These are phyloP conservation scores for Rosa rugosa DNA, from an alignment of 306 rosid species.

Conservation along the genomic window DNA sequence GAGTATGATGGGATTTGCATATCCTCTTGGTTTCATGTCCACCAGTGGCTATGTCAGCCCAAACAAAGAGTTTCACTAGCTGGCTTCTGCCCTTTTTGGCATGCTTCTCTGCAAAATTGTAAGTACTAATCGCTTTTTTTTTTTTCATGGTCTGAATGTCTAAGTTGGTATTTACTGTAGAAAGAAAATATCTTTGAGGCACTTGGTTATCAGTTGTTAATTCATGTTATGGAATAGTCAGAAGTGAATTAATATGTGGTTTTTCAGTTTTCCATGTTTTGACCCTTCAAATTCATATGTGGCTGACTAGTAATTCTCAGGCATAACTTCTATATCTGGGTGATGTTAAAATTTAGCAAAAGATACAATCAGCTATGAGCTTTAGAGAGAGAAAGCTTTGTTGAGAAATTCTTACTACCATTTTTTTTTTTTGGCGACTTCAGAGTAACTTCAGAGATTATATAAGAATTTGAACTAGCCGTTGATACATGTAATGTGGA, in stretches of 20 bases:
- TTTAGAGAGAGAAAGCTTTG: no score
- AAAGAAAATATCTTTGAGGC: not conserved
- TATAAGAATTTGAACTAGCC: not conserved
- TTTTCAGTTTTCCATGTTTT: not conserved
- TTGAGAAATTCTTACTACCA: no score
- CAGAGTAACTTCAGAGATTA: no score
- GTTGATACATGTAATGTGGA: not conserved
- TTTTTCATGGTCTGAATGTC: no score
- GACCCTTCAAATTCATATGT: not conserved
- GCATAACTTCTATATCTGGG: not conserved
- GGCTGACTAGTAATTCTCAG: not conserved
- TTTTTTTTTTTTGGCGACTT: no score
- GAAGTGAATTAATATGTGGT: not conserved
- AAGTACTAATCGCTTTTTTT: slow-evolving; percentile 35
- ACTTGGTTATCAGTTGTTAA: not conserved
- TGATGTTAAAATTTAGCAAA: not conserved
- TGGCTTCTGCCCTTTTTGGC: slow-evolving; percentile 55
- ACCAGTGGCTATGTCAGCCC: no score
- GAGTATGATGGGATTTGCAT: no score
- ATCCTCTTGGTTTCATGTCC: no score
- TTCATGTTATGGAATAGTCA: not conserved
- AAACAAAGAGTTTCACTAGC: slow-evolving; percentile 47
- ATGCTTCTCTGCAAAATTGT: slow-evolving; percentile 61
- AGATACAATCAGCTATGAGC: not conserved
- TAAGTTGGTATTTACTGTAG: not conserved